These are phyloP conservation scores for Solanum arcanum DNA, from an alignment of 257 asterid species.

Conservation along the genomic window DNA sequence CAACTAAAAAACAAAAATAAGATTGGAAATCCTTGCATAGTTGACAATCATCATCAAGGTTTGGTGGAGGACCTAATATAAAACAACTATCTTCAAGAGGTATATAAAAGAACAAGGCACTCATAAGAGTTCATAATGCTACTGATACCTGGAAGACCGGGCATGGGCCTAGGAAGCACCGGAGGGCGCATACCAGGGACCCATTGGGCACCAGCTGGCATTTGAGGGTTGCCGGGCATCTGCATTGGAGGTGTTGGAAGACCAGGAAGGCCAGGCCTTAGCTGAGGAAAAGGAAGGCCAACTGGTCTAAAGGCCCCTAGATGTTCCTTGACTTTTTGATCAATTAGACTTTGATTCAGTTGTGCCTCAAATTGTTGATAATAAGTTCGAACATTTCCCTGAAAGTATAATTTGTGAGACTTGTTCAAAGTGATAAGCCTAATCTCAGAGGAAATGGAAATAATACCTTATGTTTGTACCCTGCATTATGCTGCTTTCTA, in stretches of 20 bases:
- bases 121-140: not conserved
- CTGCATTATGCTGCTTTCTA: conserved; percentile 90
- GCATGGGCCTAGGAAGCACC: conserved; percentile 61
- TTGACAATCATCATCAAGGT: not conserved
- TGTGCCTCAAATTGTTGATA: conserved; percentile 98
- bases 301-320: conserved; percentile 83
- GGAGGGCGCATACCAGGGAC: conserved; percentile 72
- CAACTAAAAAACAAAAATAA: not conserved
- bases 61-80: not conserved
- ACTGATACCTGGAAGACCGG: conserved; percentile 54
- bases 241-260: conserved; percentile 40
- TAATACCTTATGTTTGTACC: conserved; percentile 93
- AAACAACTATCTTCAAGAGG: not conserved
- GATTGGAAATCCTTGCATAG: not conserved
- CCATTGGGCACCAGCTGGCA: conserved; percentile 31
- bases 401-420: conserved; percentile 7
- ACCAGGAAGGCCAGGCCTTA: conserved; percentile 67
- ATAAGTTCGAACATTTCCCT: conserved; percentile 87
- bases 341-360: conserved; percentile 83
- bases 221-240: conserved; percentile 41
- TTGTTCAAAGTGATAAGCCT: not conserved
- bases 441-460: not conserved
- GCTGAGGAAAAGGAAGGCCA: conserved; percentile 40
- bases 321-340: conserved; percentile 93
- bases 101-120: not conserved